Evolutionary conservation across 176 grass and related monocot genomes (phyloP).

Genomic region (Tillandsia fasciculata): DNA sequence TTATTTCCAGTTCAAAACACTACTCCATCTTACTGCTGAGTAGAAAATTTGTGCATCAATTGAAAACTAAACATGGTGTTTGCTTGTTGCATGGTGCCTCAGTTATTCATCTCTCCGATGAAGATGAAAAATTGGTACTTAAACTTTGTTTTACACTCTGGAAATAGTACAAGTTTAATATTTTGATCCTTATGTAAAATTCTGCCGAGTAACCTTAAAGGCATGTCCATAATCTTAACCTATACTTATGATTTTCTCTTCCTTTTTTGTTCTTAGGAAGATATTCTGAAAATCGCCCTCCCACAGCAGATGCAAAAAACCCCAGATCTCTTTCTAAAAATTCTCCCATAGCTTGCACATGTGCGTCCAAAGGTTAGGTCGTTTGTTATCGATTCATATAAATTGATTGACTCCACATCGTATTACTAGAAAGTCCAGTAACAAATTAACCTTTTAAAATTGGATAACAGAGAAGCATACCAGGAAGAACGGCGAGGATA

Average conservation of each 20-base stretch:
- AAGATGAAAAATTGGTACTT: too few species aligned
- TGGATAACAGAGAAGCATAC: slow-evolving; percentile 4
- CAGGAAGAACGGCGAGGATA: slow-evolving; percentile 4
- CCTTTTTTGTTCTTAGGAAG: slow-evolving; percentile 11
- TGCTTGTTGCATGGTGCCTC: too few species aligned
- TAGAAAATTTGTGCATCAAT: too few species aligned
- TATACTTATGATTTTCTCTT: neutral
- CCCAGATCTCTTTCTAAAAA: slow-evolving; percentile 2
- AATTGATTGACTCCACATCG: neutral
- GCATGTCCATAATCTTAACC: neutral
- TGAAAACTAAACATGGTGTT: too few species aligned
- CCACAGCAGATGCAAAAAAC: slow-evolving; percentile 14
- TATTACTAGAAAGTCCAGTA: neutral
- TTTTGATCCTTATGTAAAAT: neutral
- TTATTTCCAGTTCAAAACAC: too few species aligned
- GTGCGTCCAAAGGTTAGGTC: slow-evolving; percentile 7
- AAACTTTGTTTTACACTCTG: too few species aligned
- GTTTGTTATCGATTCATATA: neutral
- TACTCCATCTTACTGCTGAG: too few species aligned
- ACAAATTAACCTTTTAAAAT: slow-evolving; percentile 5
- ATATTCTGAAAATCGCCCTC: slow-evolving; percentile 15
- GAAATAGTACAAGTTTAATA: too few species aligned
- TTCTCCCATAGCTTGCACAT: slow-evolving; percentile 8
- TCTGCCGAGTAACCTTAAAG: neutral
- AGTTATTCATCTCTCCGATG: too few species aligned